Base-by-base conservation (phyloP, 768 basidiomycete genomes). In the Naganishia friedmannii region DNA sequence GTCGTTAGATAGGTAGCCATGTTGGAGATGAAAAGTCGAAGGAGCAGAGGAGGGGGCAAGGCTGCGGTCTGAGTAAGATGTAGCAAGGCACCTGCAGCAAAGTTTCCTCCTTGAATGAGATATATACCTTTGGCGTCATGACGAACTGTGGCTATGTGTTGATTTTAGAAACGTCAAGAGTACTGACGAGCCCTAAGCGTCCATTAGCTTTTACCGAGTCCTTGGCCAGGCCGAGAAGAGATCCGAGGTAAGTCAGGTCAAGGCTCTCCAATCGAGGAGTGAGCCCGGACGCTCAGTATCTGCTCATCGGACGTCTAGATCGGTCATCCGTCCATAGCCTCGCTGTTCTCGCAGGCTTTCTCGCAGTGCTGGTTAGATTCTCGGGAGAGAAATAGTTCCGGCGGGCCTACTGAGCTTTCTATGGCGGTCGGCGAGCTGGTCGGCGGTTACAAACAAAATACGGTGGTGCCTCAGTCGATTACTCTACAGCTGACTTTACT, bases 1-100 rank as follows among this genome's bases (percentile, higher is more conserved):
- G n/a, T 32, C n/a, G 65, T 55, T 26, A 67, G 17, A 51, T 71
- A 71, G 46, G 70, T 68, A 34, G 66, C 70, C 70, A 71, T 71
- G 31, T 45, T 65, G 54, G 7, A 39, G 26, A 34, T 15, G 17
- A 8, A n/a, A 31, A 32, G 32, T 42, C 4, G 17, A 23, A 9
- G 37, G 45, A n/a, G 29, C 46, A 17, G 21, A 21, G 32, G 58
- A 63, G 26, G 26, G n/a, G 67, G 2, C 21, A 7, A 55, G 54
- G 54, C 6, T 21, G 46, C n/a, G 23, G 23, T 32, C 2, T 69
- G 68, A 60, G 29, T 23, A 13, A 45, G 32, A 67, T 26, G 66
- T 26, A 34, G 34, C 48, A 55, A 34, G 29, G 54, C 5, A 28
- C 4, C 5, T 3, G 48, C 3, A 1, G 29, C 26, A 28, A 17